Base-by-base conservation (phyloP, 306 rosid species). In the Coriaria nepalensis region DNA sequence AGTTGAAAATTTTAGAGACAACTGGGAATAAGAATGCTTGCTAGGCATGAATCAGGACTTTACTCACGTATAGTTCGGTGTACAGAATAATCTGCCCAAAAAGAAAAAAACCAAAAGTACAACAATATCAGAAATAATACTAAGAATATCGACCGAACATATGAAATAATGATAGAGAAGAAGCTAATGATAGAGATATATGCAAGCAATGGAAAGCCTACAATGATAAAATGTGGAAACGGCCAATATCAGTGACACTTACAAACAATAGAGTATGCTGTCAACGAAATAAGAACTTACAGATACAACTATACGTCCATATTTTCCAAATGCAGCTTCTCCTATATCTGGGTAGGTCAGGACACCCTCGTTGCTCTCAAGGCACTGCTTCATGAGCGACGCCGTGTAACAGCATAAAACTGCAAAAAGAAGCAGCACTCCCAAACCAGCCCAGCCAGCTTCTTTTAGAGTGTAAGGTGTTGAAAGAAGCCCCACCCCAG, bases 261-360 rank as follows among this genome's bases (percentile, higher is more conserved):
- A 29, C 8, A 32, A 47, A 47, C 12, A 47, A 20, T 20, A 20
- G 29, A 47, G 35, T 5, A 45, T 4, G 20, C n/a, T 10, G 8
- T 0, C 12, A 33, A 15, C 10, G 38, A 9, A 40, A 53, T 34
- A 4, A 52, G 37, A 64, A 74, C 90, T 79, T 71, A 87, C 96
- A 33, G 90, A 79, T 57, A 79, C 14, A 52, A 66, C 0, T 53
- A 86, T 65, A 48, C 82, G 79, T 13, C 92, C 94, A 59, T 56
- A 72, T 79, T 47, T 82, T 59, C 90, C 96, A 40, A 74, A 86
- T 44, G 94, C 96, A 56, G 90, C 94, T 77, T 82, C 83, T 63
- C 94, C 94, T 59, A 87, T 62, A 58, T 87, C 96, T 32, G 87
- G 94, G 58, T 77, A 87, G 55, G 72, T 68, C 34, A 61, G 13